Conservation (phyloP, 2,329 filamentous ascomycete genomes). For the Clathrospora elynae region DNA sequence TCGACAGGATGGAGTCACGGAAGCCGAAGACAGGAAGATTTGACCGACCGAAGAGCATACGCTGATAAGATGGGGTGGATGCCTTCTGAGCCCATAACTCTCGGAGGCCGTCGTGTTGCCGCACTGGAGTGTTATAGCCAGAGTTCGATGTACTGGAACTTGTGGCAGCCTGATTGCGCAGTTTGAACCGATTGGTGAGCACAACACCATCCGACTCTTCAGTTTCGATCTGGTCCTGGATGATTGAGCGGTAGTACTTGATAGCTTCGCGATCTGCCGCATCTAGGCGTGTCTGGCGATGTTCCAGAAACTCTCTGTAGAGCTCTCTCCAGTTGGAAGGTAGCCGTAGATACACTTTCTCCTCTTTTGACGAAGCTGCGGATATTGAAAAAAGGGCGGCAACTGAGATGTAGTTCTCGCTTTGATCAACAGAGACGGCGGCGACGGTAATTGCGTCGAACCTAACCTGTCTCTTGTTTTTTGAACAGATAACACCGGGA, state of each 20-base stretch:
- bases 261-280: slow-evolving; percentile 71
- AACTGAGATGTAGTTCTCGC: slow-evolving; percentile 84
- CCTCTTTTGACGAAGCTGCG: slow-evolving; percentile 76
- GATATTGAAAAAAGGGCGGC: slow-evolving; percentile 82
- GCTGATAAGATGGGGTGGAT: slow-evolving; percentile 65
- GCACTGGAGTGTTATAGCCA: slow-evolving; percentile 36
- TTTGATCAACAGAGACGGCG: slow-evolving; percentile 76
- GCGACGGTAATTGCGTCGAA: slow-evolving; percentile 78
- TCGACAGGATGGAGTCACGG: slow-evolving; percentile 74
- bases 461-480: slow-evolving; percentile 56
- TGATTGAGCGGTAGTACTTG: slow-evolving; percentile 69
- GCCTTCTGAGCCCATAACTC: slow-evolving; percentile 60
- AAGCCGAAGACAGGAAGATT: slow-evolving; percentile 91
- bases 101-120: slow-evolving; percentile 50
- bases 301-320: slow-evolving; percentile 76
- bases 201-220: slow-evolving; percentile 63
- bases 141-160: slow-evolving; percentile 36
- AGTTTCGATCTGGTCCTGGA: slow-evolving; percentile 68
- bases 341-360: slow-evolving; percentile 79
- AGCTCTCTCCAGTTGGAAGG: slow-evolving; percentile 82
- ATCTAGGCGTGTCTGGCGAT: slow-evolving; percentile 72
- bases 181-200: slow-evolving; percentile 74
- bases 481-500: slow-evolving; percentile 50
- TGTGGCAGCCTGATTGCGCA: slow-evolving; percentile 43
- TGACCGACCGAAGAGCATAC: slow-evolving; percentile 78